Evolutionary conservation across 164 flowering plant species (phyloP).

Genomic region (Annona squamosa): DNA sequence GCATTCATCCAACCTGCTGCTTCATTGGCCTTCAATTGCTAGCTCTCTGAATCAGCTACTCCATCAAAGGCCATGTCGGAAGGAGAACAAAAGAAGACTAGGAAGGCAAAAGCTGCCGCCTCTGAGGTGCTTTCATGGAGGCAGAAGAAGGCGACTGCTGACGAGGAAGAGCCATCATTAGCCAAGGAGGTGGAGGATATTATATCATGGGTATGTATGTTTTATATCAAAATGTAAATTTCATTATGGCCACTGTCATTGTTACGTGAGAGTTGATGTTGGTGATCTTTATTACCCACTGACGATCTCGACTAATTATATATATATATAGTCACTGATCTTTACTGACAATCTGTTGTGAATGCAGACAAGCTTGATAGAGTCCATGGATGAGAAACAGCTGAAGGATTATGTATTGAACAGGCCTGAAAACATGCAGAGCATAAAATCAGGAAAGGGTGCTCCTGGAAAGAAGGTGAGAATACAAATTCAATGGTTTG

Average conservation of each 20-base stretch:
- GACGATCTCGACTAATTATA: not conserved
- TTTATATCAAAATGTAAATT: not conserved
- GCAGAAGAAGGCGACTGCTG: constrained; percentile 28
- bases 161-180: constrained; percentile 28
- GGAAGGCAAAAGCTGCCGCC: constrained; percentile 7
- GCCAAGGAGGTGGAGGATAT: constrained; percentile 31
- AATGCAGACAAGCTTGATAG: constrained; percentile 27
- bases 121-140: constrained; percentile 24
- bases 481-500: no score
- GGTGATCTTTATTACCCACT: no score
- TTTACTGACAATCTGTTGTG: not conserved
- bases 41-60: no score
- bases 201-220: constrained; percentile 22
- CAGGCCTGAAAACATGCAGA: constrained; percentile 27
- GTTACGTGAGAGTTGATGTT: not conserved
- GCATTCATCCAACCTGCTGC: not conserved
- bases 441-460: constrained; percentile 19
- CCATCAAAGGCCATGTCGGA: constrained; percentile 6
- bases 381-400: constrained; percentile 34
- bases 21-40: not conserved
- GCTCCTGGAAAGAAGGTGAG: constrained; percentile 28
- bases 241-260: not conserved
- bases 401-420: constrained; percentile 28
- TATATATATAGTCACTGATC: not conserved
- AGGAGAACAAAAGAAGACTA: constrained; percentile 15